Evolutionary conservation across 2,329 filamentous ascomycete genomes (phyloP), one percentile per base, ranked within the genome.

Genomic region (Fusarium palustre): DNA sequence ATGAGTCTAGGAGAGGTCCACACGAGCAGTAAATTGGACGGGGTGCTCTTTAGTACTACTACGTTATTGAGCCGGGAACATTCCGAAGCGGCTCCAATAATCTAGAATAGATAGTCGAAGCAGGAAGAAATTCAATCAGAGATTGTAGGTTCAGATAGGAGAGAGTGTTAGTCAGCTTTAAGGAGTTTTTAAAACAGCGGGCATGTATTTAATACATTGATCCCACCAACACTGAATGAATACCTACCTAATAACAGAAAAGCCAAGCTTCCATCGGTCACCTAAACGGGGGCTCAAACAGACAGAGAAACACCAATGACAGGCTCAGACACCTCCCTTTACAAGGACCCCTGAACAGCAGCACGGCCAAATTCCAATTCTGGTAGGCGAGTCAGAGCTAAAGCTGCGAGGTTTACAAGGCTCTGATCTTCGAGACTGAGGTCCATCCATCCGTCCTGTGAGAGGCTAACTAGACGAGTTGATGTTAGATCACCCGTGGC

Each of bases 381-480:
- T 60, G 38, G 61, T 66, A 60, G 48, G 43, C 63, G 38, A 66
- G 61, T 46, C 43, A 66, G 28, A 61, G 20, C 28, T 49, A 50
- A 55, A 64, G 30, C 48, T 47, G 42, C 48, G 45, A 66, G 52
- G 42, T 28, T 34, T 39, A 16, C 41, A 49, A 20, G 53, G 59
- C 31, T 49, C 33, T 59, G 56, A 53, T 54, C 56, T 66, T 24
- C 36, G 34, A 42, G 33, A 20, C 33, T 39, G 33, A 16, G 16
- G 9, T 36, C 31, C 16, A 31, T 34, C 30, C 18, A 49, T 36
- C 20, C 15, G 16, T 34, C 30, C 18, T 20, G 16, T 13, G 30
- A 49, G 46, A 28, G 36, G 53, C 15, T 15, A 7, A 16, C 42
- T 54, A 69, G 39, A 25, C 38, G 22, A 54, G 56, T 69, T 30